Base-by-base conservation (phyloP, 768 basidiomycete genomes). In the Boletus subcaerulescens region DNA sequence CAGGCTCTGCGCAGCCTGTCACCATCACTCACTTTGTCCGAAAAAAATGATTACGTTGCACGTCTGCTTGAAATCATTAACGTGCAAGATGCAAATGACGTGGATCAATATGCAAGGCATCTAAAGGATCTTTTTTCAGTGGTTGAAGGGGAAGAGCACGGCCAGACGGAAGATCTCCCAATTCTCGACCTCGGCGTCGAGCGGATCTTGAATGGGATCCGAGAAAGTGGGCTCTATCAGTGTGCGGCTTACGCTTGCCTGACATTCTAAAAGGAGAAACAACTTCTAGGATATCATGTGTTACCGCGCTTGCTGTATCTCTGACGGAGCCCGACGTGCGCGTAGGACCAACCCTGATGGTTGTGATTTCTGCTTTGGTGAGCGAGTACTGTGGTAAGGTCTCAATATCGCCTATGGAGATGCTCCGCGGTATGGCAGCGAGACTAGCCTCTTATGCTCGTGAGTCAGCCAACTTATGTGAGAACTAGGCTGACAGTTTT, bases 341-440 rank as follows among this genome's bases (percentile, higher is more conserved):
- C 15, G 60, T 73, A n/a, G 80, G 82, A 14, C 80, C 86, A 12
- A 90, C 87, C 1, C 63, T 82, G 35, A 77, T 86, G 65, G 80
- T 89, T 18, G 77, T 92, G n/a, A 63, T 79, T n/a, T 75, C 83
- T 10, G 91, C 91, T 3, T 68, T 89, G 39, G 76, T 82, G n/a
- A 79, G 78, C 54, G 87, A 90, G 66, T 80, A 83, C 59, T 78
- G 78, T 48, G 76, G 77, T 20, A 73, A 71, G 45, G 64, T 82
- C 43, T 72, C 84, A n/a, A 67, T 82, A 35, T 64, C 82, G 9
- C 82, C 86, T 1, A 45, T 60, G 43, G 74, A 77, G 32, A 65
- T 85, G 45, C 70, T 89, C 39, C 67, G 71, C 39, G 75, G 81
- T 40, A 53, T 85, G 62, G 67, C 77, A 15, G 53, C 50, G 4